Evolutionary conservation across 2,329 filamentous ascomycete species (phyloP), one percentile per base, ranked within the genome.

Genomic region (Chaetomium olivaceum): DNA sequence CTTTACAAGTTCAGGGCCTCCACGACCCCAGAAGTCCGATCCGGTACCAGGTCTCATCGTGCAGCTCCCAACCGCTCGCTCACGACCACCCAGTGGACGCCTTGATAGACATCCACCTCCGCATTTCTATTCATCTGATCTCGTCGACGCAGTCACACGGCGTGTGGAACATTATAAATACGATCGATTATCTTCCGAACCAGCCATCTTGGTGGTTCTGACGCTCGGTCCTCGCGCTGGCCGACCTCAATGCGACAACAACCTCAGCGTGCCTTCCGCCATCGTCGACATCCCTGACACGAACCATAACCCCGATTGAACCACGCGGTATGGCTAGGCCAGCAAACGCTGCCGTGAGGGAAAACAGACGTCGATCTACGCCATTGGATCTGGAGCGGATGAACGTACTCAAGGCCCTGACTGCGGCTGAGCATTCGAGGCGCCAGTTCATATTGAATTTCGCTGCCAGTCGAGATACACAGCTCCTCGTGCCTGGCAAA

Each of bases 371-470:
- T 19, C 51, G 62, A 14, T 67, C 69, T 5, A 67, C 66, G 2
- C 60, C 65, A 1, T 50, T 62, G 33, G 70, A 70, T 29, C 48
- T 71, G n/a, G 70, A 71, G 58, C 68, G 68, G 27, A 66, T 71
- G 36, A 69, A 72, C 29, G 62, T 72, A 48, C 63, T 69, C 23
- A 71, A 71, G 48, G 71, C 71, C 23, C 57, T 73, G 52, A 71
- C 70, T 12, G 70, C 71, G 0, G 71, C 71, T 52, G 71, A 73
- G 57, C 67, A 73, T 48, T 73, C 71, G 7, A 58, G 71, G 2
- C 67, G 71, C 21, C 71, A 73, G 58, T 73, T 73, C 58, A 66
- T 73, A 19, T 55, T 73, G 55, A 73, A 72, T 61, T 73, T 68
- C 58, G 69, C 71, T 33, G 67, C 71, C 39, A 73, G 68, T 62